Percentiles rank a stretch among this genome's conserved stretches.
Evolutionary conservation across 495 filamentous ascomycete genomes (phyloP).

Genomic region (Apodospora peruviana): DNA sequence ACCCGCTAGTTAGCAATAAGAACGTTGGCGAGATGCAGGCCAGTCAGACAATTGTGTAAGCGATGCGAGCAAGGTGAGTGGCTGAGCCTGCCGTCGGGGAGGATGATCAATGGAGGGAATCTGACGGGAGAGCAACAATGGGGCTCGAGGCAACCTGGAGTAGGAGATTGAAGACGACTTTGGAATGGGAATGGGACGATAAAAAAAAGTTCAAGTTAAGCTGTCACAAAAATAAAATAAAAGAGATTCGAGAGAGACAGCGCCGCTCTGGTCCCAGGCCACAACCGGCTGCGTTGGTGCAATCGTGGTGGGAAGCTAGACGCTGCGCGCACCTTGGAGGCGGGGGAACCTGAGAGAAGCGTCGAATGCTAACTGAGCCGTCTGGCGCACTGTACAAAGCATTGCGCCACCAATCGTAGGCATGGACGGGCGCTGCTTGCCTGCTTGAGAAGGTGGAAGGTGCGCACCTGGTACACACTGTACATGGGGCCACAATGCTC

Average conservation of each 20-base stretch:
- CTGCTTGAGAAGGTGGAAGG: conserved; percentile 2
- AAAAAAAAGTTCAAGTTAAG: conserved; percentile 19
- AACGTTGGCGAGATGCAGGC: conserved; percentile 5
- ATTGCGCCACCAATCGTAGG: too few relatives aligned
- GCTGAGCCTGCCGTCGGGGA: neutral
- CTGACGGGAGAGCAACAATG: conserved; percentile 4
- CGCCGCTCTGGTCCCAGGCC: conserved; percentile 6
- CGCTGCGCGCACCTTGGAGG: too few relatives aligned
- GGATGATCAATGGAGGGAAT: neutral
- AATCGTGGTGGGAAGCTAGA: conserved; percentile 12
- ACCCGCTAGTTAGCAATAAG: conserved; percentile 13
- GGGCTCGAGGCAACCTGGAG: neutral
- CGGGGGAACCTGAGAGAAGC: too few relatives aligned
- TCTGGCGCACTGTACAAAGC: too few relatives aligned
- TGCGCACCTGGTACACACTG: neutral
- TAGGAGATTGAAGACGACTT: neutral
- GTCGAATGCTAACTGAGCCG: too few relatives aligned
- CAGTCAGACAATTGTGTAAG: conserved; percentile 9
- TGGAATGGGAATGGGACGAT: conserved; percentile 2
- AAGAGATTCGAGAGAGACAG: conserved; percentile 5
- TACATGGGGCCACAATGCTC: neutral
- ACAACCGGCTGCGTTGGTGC: conserved; percentile 6
- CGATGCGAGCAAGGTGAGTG: conserved; percentile 12
- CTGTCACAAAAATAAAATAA: conserved; percentile 16
- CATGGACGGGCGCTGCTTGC: too few relatives aligned